A percentile compares a stretch with the other conserved stretches of the same genome.
phyloP scores from a whole-genome alignment of 768 basidiomycete species.

The Suillus subaureus region DNA sequence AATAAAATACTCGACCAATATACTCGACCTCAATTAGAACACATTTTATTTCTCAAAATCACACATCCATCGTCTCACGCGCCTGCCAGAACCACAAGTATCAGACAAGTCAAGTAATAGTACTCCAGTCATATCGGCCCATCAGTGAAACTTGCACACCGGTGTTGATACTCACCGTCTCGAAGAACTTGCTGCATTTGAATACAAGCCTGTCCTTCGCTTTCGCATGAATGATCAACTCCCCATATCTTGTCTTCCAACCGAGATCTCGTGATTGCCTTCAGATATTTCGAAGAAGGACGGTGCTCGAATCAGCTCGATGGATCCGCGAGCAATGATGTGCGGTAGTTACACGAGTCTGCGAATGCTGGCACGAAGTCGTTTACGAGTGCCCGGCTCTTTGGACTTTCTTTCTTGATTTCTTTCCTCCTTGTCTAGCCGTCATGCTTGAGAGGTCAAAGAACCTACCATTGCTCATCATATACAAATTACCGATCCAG shows the following conservation, averaged over 20 bases:
- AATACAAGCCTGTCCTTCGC: neutral
- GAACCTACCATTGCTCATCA: constrained; percentile 35
- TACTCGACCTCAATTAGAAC: no score
- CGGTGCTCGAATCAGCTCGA: no score
- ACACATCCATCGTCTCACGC: no score
- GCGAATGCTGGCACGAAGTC: neutral
- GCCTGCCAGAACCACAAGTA: neutral
- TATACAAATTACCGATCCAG: constrained; percentile 35
- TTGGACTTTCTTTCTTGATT: no score
- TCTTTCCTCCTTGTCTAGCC: constrained; percentile 39
- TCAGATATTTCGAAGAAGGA: neutral
- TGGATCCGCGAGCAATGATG: neutral
- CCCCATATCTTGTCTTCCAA: neutral
- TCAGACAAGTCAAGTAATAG: neutral
- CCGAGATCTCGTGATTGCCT: neutral
- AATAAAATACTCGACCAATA: no score
- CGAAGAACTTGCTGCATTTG: neutral
- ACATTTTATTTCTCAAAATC: no score
- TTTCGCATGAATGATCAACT: neutral
- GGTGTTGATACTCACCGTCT: neutral
- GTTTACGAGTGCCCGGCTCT: no score
- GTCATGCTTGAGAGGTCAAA: constrained; percentile 50
- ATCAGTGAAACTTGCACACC: neutral
- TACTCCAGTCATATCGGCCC: neutral
- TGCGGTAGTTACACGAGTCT: neutral